Conservation (phyloP, 768 basidiomycete genomes). For the Lepiota venenata region DNA sequence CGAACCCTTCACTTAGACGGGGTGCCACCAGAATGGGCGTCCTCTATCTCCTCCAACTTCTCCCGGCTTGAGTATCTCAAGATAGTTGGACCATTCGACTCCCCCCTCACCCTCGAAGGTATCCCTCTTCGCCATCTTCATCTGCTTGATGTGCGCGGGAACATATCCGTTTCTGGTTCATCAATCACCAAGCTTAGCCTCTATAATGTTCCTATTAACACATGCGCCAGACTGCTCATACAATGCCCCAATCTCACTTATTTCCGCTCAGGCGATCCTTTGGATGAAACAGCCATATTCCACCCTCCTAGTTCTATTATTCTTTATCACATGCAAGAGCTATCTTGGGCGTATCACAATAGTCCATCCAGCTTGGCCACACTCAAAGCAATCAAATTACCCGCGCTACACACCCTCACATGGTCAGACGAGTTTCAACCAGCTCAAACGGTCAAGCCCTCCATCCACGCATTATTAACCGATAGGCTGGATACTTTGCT, state of each 20-base stretch:
- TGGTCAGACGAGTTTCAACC: neutral
- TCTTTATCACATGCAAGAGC: neutral
- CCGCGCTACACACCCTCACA: neutral
- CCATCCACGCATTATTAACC: no score
- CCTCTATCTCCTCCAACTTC: no score
- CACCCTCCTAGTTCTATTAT: no score
- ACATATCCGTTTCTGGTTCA: neutral
- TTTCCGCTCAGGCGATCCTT: neutral
- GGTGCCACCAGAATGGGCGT: no score
- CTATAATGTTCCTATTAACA: neutral
- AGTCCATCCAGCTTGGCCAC: neutral
- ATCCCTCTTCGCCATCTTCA: neutral
- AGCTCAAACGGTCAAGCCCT: no score
- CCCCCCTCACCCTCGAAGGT: neutral
- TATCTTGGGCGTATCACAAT: no score
- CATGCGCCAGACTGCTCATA: neutral
- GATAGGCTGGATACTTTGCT: no score
- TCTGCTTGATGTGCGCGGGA: neutral
- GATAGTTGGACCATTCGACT: no score
- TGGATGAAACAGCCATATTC: no score
- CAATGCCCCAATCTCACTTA: neutral
- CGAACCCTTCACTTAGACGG: no score
- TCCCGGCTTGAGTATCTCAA: no score
- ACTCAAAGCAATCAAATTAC: neutral
- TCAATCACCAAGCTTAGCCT: neutral